These are phyloP conservation scores for Fomitopsis serialis DNA, from an alignment of 768 basidiomycete species.

Conservation along the genomic window DNA sequence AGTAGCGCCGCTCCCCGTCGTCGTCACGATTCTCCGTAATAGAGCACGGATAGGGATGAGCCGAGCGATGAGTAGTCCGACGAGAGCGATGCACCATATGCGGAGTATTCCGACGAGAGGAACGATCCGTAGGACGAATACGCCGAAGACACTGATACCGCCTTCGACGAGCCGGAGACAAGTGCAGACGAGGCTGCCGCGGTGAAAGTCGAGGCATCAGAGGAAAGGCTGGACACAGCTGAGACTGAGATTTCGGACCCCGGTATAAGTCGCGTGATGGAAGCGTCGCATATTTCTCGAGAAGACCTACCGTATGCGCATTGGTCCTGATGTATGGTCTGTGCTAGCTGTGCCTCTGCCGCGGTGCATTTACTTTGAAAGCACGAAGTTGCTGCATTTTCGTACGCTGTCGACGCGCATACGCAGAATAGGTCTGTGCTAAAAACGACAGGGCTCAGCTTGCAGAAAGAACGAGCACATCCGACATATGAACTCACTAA, in stretches of 20 bases:
- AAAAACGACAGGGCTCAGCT: not conserved
- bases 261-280: no score
- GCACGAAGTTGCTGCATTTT: constrained; percentile 27
- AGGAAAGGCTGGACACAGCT: not conserved
- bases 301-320: not conserved
- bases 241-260: no score
- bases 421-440: constrained; percentile 37
- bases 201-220: not conserved
- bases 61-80: not conserved
- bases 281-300: no score
- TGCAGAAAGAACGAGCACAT: no score
- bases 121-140: not conserved
- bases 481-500: not conserved
- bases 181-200: not conserved
- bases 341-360: constrained; percentile 17
- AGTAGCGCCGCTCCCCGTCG: not conserved
- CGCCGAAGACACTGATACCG: not conserved
- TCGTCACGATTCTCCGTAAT: not conserved
- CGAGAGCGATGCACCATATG: not conserved
- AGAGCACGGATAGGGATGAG: not conserved
- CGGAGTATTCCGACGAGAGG: not conserved
- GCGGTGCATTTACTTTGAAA: constrained; percentile 29
- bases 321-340: not conserved
- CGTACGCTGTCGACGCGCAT: constrained; percentile 35
- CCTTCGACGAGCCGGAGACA: not conserved